Base-by-base conservation (phyloP, 805 yeast species). In the Hermanozyma aechmeae region DNA sequence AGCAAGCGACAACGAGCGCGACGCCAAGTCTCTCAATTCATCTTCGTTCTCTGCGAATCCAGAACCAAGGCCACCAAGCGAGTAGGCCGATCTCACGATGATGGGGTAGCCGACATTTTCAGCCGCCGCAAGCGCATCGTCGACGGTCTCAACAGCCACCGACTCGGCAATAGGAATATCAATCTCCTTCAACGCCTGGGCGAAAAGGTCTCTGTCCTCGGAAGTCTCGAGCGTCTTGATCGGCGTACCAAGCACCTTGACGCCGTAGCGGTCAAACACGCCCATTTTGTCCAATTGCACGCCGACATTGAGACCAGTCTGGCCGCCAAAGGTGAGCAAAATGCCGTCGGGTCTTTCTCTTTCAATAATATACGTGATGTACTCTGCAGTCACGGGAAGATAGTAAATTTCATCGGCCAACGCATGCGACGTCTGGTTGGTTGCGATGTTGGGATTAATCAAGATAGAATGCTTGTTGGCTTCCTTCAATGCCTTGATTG, bases 271-370 rank as follows among this genome's bases (percentile, higher is more conserved):
- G 41, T 80, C 85, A 49, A 93, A 79, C 34, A 85, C 84, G 40
- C 96, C 97, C 86, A 83, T 80, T 61, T 86, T 82, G 37, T 92
- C 95, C 40, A 92, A 72, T 49, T 85, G 80, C 29, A 92, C 93
- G 62, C 97, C 97, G 37, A 89, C 96, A 53, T 87, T 92, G 48
- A 92, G 71, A 40, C 81, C 98, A 19, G 99, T 92, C 66, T 92
- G 99, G 43, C 99, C 99, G 50, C 99, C 99, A 56, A 92, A 92
- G 3, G 98, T 89, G 51, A 89, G 71, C 51, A 89, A 68, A 32
- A 92, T 87, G 26, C 96, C 97, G 59, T 92, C 97, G 23, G 98
- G 98, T 45, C 76, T 74, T 65, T 92, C 99, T 41, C 94, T 78
- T 61, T 92, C 95, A 41, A 92, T 89, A 50, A 92, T 84, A 57